Evolutionary conservation across 257 asterid species (phyloP).

Genomic region (Penstemon eatonii): DNA sequence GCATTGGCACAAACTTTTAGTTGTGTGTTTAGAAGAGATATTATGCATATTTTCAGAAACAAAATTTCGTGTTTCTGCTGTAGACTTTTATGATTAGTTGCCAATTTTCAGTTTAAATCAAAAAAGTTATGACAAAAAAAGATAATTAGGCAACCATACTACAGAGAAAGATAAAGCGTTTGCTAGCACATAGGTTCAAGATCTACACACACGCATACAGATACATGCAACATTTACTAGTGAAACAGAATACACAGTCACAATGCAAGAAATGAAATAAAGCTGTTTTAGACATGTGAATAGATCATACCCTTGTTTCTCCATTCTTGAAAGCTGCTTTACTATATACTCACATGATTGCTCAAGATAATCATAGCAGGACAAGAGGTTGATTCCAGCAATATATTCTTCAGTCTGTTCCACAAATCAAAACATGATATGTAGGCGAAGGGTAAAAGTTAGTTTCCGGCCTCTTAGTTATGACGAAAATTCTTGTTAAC

Average conservation of each 20-base stretch:
- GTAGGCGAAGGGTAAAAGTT: neutral
- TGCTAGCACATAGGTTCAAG: neutral
- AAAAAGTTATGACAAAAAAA: conserved; percentile 8
- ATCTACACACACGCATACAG: neutral
- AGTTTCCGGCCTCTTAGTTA: neutral
- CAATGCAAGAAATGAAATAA: conserved; percentile 14
- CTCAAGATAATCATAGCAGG: conserved; percentile 74
- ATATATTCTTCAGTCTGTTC: conserved; percentile 89
- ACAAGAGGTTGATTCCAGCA: conserved; percentile 68
- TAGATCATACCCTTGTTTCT: conserved; percentile 72
- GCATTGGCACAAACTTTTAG: too few species aligned
- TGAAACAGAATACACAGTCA: too few species aligned
- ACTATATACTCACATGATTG: conserved; percentile 60
- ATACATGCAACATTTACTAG: neutral
- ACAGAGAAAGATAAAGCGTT: neutral
- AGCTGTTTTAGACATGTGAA: conserved; percentile 25
- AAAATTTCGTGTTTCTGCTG: neutral
- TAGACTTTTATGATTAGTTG: neutral
- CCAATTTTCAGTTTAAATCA: conserved; percentile 7
- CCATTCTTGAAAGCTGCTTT: conserved; percentile 78
- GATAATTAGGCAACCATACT: neutral
- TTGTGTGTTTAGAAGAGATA: too few species aligned
- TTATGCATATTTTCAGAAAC: too few species aligned
- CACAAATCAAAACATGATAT: conserved; percentile 28
- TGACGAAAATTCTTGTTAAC: conserved; percentile 8